Percentiles rank a stretch among this genome's conserved stretches.
Conservation (phyloP, 2,329 filamentous ascomycete genomes). For the Pezicula carpinea region DNA sequence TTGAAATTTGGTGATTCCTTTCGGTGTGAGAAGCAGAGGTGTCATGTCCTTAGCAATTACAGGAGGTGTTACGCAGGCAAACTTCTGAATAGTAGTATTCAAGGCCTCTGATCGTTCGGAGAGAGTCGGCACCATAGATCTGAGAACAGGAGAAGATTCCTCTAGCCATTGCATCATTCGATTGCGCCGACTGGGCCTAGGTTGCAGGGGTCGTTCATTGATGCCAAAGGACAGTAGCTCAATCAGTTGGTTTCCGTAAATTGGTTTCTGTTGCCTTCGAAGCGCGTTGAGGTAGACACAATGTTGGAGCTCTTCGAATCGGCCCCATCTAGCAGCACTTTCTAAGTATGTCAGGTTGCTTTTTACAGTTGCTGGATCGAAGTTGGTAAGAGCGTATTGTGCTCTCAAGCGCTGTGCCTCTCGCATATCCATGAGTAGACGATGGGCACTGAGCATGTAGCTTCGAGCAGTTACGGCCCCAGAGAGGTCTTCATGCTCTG, state of each 20-base stretch:
- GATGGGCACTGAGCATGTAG: slow-evolving; percentile 65
- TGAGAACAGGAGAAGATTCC: slow-evolving; percentile 59
- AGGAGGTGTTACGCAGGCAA: slow-evolving; percentile 86
- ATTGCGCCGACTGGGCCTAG: slow-evolving; percentile 54
- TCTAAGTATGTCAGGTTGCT: slow-evolving; percentile 71
- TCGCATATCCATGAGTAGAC: slow-evolving; percentile 63
- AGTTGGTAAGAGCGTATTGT: slow-evolving; percentile 46
- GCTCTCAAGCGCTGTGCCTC: slow-evolving; percentile 64
- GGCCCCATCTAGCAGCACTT: slow-evolving; percentile 61
- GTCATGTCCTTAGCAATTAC: slow-evolving; percentile 78
- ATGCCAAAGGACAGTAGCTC: slow-evolving; percentile 64
- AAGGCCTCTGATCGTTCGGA: slow-evolving; percentile 67
- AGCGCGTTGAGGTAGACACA: slow-evolving; percentile 77
- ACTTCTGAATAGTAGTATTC: slow-evolving; percentile 76
- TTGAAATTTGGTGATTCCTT: slow-evolving; percentile 52
- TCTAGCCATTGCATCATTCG: slow-evolving; percentile 72
- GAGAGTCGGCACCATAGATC: slow-evolving; percentile 67
- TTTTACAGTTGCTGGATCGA: slow-evolving; percentile 63
- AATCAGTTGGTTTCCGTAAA: slow-evolving; percentile 79
- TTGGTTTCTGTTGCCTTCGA: slow-evolving; percentile 71
- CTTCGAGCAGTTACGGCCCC: slow-evolving; percentile 47
- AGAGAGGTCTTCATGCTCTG: slow-evolving; percentile 63
- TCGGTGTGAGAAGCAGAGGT: slow-evolving; percentile 59
- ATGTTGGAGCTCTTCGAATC: slow-evolving; percentile 75
- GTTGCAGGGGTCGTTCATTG: slow-evolving; percentile 53